A percentile compares a stretch with the other conserved stretches of the same genome.
Conservation (phyloP, 148 eudicot genomes). For the Linanthus parryae region DNA sequence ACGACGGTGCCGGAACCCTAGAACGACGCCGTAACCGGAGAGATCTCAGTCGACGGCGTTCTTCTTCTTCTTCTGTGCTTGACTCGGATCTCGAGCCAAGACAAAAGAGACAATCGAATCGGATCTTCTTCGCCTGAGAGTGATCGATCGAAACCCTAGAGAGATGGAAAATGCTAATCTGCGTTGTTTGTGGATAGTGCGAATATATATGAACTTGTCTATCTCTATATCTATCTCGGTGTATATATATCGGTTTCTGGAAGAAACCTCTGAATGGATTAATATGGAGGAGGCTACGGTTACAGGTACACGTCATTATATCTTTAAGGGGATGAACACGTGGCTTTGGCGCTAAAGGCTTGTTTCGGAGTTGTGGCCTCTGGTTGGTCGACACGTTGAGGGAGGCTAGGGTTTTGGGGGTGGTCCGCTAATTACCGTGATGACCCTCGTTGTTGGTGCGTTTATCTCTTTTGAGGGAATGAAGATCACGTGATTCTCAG, state of each 20-base stretch:
- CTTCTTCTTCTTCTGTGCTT: slow-evolving; percentile 36
- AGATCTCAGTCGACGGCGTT: no score
- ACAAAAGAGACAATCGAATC: slow-evolving; percentile 24
- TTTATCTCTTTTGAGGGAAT: no score
- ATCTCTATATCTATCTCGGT: neutral
- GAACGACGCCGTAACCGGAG: no score
- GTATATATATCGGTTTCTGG: neutral
- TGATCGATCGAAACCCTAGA: slow-evolving; percentile 7
- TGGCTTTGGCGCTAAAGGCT: slow-evolving; percentile 26
- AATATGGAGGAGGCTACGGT: slow-evolving; percentile 39
- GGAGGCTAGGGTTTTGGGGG: no score
- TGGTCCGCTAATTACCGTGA: no score
- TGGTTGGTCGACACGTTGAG: neutral
- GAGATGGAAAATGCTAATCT: neutral
- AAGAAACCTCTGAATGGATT: slow-evolving; percentile 16
- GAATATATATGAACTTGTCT: neutral
- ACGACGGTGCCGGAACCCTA: no score
- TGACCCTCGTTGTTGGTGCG: no score
- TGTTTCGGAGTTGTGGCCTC: slow-evolving; percentile 1
- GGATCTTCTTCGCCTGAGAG: slow-evolving; percentile 1
- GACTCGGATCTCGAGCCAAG: slow-evolving; percentile 99
- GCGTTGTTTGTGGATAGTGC: neutral
- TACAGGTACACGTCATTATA: slow-evolving; percentile 47
- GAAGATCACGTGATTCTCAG: no score
- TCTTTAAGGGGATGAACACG: slow-evolving; percentile 23